A percentile compares a stretch with the other conserved stretches of the same genome.
phyloP scores from a whole-genome alignment of 176 grass and related monocot species.

The Bothriochloa decipiens region DNA sequence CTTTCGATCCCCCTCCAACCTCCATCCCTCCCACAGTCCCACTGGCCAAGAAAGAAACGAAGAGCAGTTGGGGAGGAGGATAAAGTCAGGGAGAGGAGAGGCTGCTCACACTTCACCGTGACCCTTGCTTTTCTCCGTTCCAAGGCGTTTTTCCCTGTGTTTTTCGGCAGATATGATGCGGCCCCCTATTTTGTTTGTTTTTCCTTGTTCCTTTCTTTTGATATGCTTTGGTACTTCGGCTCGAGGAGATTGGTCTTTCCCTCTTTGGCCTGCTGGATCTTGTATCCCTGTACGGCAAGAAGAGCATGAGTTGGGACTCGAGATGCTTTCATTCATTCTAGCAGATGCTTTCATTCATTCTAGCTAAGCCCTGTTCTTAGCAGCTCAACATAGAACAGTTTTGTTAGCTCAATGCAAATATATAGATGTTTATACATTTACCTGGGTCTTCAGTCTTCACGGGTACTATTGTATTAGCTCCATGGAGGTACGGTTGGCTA shows the following conservation, averaged over 20 bases:
- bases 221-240: slow-evolving; percentile 48
- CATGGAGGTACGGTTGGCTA: background rate
- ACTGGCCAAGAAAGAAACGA: slow-evolving; percentile 18
- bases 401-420: slow-evolving; percentile 2
- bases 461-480: background rate
- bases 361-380: background rate
- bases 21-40: slow-evolving; percentile 23
- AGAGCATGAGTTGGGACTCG: slow-evolving; percentile 30
- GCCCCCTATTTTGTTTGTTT: slow-evolving; percentile 47
- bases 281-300: slow-evolving; percentile 38
- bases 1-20: background rate
- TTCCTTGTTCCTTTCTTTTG: slow-evolving; percentile 49
- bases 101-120: slow-evolving; percentile 32
- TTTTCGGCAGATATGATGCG: slow-evolving; percentile 41
- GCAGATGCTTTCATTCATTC: background rate
- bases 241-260: slow-evolving; percentile 41
- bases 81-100: slow-evolving; percentile 38
- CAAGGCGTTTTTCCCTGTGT: slow-evolving; percentile 34
- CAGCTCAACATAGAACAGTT: background rate
- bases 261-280: slow-evolving; percentile 42
- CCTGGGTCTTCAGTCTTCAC: slow-evolving; percentile 32
- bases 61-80: slow-evolving; percentile 16
- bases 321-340: background rate
- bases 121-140: slow-evolving; percentile 44
- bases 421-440: background rate